Percentiles rank a stretch among this genome's conserved stretches.
Conservation (phyloP, 495 filamentous ascomycete genomes). For the Trichoderma asperelloides region DNA sequence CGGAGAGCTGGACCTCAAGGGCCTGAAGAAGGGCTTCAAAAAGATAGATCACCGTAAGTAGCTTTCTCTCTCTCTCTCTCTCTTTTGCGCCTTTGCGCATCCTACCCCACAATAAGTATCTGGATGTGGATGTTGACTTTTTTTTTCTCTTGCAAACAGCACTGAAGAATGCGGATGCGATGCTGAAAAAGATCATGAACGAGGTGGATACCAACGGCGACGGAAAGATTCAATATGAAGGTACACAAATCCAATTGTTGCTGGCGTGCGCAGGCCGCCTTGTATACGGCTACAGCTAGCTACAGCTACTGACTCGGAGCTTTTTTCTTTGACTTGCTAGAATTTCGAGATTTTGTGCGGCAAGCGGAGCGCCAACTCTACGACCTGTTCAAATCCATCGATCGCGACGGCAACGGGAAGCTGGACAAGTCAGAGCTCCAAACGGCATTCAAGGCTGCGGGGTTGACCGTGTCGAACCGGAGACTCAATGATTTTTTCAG, state of each 20-base stretch:
- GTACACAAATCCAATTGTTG: slow-evolving; percentile 31
- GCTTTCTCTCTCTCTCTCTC: background rate
- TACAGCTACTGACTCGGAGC: background rate
- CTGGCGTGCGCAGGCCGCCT: background rate
- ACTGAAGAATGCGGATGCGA: slow-evolving; percentile 84
- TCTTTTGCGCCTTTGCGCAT: background rate
- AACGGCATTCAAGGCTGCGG: slow-evolving; percentile 66
- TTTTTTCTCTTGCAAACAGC: slow-evolving; percentile 39
- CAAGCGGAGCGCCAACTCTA: slow-evolving; percentile 75
- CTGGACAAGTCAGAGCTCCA: slow-evolving; percentile 78
- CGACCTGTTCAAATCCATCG: slow-evolving; percentile 77
- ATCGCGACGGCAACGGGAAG: slow-evolving; percentile 78
- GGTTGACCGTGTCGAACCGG: slow-evolving; percentile 65
- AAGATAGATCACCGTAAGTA: slow-evolving; percentile 80
- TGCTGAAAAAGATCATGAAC: slow-evolving; percentile 69
- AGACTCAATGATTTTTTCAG: slow-evolving; percentile 79
- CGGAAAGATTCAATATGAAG: slow-evolving; percentile 81
- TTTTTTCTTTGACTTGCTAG: slow-evolving; percentile 30
- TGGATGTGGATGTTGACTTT: slow-evolving; percentile 9
- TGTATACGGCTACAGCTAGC: background rate
- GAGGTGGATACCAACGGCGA: slow-evolving; percentile 80
- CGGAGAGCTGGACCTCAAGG: slow-evolving; percentile 73
- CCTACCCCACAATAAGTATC: background rate
- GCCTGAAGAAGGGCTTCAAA: slow-evolving; percentile 71
- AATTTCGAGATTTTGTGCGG: slow-evolving; percentile 83